Percentiles rank a stretch among this genome's conserved stretches.
phyloP scores from a whole-genome alignment of 371 early-diverging fungal species.

The Conidiobolus incongruus region DNA sequence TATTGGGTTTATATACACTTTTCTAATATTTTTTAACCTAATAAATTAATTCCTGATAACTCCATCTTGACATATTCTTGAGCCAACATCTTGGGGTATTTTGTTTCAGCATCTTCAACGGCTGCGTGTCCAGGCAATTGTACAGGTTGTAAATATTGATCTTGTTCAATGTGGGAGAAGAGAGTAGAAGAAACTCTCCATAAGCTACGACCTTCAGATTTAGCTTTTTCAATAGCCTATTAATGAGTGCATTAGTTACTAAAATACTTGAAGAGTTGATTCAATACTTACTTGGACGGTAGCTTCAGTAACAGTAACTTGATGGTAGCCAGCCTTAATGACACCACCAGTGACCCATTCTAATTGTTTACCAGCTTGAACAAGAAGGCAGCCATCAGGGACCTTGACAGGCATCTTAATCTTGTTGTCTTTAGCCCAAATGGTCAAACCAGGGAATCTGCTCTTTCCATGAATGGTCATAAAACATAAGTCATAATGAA shows the following conservation, averaged over 20 bases:
- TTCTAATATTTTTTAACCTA: slow-evolving; percentile 12
- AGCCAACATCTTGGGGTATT: slow-evolving; percentile 25
- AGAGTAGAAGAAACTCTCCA: slow-evolving; percentile 49
- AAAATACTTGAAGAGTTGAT: too few relatives aligned
- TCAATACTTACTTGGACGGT: slow-evolving; percentile 22
- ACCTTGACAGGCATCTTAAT: slow-evolving; percentile 29
- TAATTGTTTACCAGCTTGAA: slow-evolving; percentile 46
- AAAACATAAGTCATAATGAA: slow-evolving; percentile 39
- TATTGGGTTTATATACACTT: too few relatives aligned
- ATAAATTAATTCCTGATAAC: slow-evolving; percentile 29
- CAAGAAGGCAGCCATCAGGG: slow-evolving; percentile 37
- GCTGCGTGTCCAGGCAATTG: slow-evolving; percentile 12
- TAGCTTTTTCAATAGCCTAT: slow-evolving; percentile 10
- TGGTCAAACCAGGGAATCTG: slow-evolving; percentile 41
- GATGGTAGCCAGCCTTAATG: slow-evolving; percentile 41
- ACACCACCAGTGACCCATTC: slow-evolving; percentile 41
- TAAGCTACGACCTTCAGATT: slow-evolving; percentile 15
- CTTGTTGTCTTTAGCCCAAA: slow-evolving; percentile 32
- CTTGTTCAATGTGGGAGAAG: slow-evolving; percentile 39
- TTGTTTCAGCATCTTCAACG: background rate
- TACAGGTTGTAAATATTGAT: slow-evolving; percentile 24
- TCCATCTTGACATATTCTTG: slow-evolving; percentile 35
- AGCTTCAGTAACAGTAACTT: slow-evolving; percentile 30
- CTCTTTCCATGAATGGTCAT: slow-evolving; percentile 49
- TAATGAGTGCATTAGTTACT: background rate